Conservation (phyloP, 2,329 filamentous ascomycete species). For the Pseudocercospora macadamiae region DNA sequence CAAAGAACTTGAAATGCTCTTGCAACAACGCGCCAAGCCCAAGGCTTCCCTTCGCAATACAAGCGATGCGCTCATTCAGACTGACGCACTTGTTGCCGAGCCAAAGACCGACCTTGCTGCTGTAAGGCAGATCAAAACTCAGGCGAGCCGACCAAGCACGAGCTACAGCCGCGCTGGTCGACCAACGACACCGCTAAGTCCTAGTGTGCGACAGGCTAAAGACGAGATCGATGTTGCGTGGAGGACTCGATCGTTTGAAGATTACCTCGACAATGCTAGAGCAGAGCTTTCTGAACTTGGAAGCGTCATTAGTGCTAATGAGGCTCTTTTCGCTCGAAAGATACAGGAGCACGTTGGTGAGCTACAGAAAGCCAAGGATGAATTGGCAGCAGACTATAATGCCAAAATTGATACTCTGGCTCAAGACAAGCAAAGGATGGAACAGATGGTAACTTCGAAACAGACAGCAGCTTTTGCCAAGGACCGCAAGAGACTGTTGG, state of each 20-base stretch:
- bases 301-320: slow-evolving; percentile 40
- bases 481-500: slow-evolving; percentile 37
- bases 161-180: slow-evolving; percentile 10
- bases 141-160: not conserved
- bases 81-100: slow-evolving; percentile 21
- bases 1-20: slow-evolving; percentile 34
- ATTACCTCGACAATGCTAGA: slow-evolving; percentile 40
- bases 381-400: slow-evolving; percentile 39
- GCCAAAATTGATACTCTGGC: slow-evolving; percentile 37
- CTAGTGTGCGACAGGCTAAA: slow-evolving; percentile 20
- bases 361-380: slow-evolving; percentile 40
- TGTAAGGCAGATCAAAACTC: slow-evolving; percentile 14
- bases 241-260: slow-evolving; percentile 38
- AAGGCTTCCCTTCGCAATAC: slow-evolving; percentile 12
- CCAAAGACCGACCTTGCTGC: slow-evolving; percentile 21
- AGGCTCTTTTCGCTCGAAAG: slow-evolving; percentile 40
- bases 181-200: slow-evolving; percentile 25
- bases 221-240: slow-evolving; percentile 25
- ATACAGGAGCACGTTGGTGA: slow-evolving; percentile 42
- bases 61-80: slow-evolving; percentile 30
- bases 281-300: slow-evolving; percentile 40
- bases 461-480: slow-evolving; percentile 37
- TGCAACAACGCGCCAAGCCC: slow-evolving; percentile 23
- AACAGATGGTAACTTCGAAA: slow-evolving; percentile 35
- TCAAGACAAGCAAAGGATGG: slow-evolving; percentile 35